Percentiles rank a stretch among this genome's conserved stretches.
These are phyloP conservation scores for Teunomyces pallodes DNA, from an alignment of 805 yeast genomes.

Conservation along the genomic window DNA sequence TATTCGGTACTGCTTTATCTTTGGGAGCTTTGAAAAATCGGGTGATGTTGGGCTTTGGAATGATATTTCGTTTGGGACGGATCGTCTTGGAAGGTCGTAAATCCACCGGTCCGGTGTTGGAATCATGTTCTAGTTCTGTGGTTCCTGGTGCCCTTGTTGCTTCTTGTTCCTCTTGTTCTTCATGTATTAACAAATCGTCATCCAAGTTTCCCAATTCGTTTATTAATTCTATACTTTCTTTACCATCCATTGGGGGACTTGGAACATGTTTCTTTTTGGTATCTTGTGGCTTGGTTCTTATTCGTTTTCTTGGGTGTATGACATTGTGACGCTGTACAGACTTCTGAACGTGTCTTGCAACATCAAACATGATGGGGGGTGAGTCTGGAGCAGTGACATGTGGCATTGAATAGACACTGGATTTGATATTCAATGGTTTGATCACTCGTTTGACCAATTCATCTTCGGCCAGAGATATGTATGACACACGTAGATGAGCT, in stretches of 20 bases:
- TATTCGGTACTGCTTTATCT: slow-evolving; percentile 1
- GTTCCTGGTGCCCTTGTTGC: not conserved
- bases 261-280: slow-evolving; percentile 1
- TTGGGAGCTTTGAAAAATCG: slow-evolving; percentile 9
- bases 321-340: slow-evolving; percentile 6
- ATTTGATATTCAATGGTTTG: slow-evolving; percentile 10
- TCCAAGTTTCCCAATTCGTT: not conserved
- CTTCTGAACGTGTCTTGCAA: slow-evolving; percentile 21
- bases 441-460: slow-evolving; percentile 21
- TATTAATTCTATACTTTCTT: not conserved
- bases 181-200: not conserved
- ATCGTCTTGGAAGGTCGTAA: not conserved
- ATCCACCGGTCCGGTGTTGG: not conserved
- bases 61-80: not conserved
- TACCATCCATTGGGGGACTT: not conserved
- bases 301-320: slow-evolving; percentile 1
- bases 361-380: slow-evolving; percentile 32
- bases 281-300: not conserved
- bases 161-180: no score
- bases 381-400: slow-evolving; percentile 15
- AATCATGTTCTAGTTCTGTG: not conserved
- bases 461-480: slow-evolving; percentile 22
- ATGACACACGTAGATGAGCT: slow-evolving; percentile 27
- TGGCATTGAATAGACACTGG: slow-evolving; percentile 2
- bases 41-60: slow-evolving; percentile 6